Percentiles rank a stretch among this genome's conserved stretches.
Conservation (phyloP, 2,329 filamentous ascomycete species). For the Sclerotinia minor region DNA sequence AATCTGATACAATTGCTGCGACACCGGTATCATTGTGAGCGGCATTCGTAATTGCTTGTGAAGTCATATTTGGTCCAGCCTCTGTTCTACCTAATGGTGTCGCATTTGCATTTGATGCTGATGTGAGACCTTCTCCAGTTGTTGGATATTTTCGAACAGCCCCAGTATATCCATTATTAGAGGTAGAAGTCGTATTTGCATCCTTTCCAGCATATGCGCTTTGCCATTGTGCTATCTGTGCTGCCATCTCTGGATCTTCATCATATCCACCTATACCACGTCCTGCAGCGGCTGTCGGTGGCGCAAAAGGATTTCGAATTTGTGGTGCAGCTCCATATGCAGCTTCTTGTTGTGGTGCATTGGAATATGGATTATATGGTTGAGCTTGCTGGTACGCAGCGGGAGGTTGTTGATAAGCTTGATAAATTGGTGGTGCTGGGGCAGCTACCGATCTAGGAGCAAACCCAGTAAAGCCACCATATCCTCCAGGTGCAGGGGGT, state of each 20-base stretch:
- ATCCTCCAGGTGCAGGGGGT: slow-evolving; percentile 33
- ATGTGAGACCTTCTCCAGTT: slow-evolving; percentile 47
- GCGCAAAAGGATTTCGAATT: slow-evolving; percentile 79
- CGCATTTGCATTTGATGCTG: slow-evolving; percentile 48
- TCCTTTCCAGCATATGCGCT: slow-evolving; percentile 77
- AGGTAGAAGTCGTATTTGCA: slow-evolving; percentile 42
- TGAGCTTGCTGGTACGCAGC: slow-evolving; percentile 33
- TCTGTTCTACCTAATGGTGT: slow-evolving; percentile 44
- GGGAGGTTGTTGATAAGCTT: slow-evolving; percentile 38
- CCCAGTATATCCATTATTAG: slow-evolving; percentile 38
- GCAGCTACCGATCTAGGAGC: slow-evolving; percentile 59
- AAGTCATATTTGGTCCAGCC: slow-evolving; percentile 70
- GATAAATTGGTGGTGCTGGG: slow-evolving; percentile 38
- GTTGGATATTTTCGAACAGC: slow-evolving; percentile 40
- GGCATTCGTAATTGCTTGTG: slow-evolving; percentile 58
- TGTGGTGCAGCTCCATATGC: slow-evolving; percentile 60
- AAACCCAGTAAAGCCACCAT: slow-evolving; percentile 54
- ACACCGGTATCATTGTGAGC: slow-evolving; percentile 50
- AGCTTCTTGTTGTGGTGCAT: slow-evolving; percentile 32
- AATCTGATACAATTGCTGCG: slow-evolving; percentile 45
- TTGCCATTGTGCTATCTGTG: slow-evolving; percentile 93
- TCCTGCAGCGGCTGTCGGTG: slow-evolving; percentile 51
- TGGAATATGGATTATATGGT: slow-evolving; percentile 33
- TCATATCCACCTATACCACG: slow-evolving; percentile 45
- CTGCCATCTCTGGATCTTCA: slow-evolving; percentile 78